Conservation (phyloP, 139 green algal genomes). For the Micractinium sp. region DNA sequence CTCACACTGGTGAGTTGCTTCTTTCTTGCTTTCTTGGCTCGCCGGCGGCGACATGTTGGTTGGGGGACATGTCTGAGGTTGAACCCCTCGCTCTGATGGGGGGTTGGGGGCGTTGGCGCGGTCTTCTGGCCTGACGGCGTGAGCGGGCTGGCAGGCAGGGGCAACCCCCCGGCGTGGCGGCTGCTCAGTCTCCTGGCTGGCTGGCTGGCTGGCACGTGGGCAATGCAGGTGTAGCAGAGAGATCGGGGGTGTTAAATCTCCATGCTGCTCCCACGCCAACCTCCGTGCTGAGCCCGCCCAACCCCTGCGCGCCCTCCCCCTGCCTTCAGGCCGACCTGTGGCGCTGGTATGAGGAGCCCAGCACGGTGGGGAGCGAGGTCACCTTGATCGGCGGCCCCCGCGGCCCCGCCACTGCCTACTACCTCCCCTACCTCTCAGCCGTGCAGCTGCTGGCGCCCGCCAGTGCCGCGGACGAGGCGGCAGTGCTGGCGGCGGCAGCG, state of each 20-base stretch:
- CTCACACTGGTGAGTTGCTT: conserved; percentile 25
- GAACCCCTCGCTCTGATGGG: background rate
- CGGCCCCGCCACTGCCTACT: conserved; percentile 73
- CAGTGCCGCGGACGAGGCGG: background rate
- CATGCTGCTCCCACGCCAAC: background rate
- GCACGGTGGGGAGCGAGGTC: conserved; percentile 58
- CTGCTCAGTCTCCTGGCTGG: too few species aligned
- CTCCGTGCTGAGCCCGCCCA: background rate
- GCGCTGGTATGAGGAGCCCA: conserved; percentile 64
- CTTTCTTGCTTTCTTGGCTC: too few species aligned
- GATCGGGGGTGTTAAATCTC: background rate
- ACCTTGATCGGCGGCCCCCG: conserved; percentile 52
- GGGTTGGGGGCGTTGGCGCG: too few species aligned
- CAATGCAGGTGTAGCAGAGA: background rate
- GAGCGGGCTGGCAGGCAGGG: too few species aligned
- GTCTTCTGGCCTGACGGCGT: too few species aligned
- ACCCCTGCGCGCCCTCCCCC: background rate
- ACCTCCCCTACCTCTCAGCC: conserved; percentile 80
- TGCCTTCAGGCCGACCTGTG: conserved; percentile 60
- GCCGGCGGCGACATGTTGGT: too few species aligned
- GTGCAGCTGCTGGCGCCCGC: conserved; percentile 72
- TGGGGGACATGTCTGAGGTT: too few species aligned
- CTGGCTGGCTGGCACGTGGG: background rate
- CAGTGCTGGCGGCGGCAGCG: background rate
- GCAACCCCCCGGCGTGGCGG: too few species aligned